Conservation (phyloP, 2,329 filamentous ascomycete species). For the Pseudogymnoascus sp. region DNA sequence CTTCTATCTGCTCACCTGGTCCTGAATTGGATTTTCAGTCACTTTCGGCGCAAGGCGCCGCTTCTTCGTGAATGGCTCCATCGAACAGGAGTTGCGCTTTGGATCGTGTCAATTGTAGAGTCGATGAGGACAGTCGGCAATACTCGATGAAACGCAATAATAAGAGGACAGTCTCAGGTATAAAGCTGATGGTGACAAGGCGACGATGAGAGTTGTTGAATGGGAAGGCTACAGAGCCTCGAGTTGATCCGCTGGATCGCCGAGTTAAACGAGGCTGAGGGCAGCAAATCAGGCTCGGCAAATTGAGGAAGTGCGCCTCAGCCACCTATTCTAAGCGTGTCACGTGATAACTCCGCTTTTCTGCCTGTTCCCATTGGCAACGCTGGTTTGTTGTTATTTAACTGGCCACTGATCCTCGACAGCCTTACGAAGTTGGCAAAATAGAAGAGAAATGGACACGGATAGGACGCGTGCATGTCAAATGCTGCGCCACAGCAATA, state of each 20-base stretch:
- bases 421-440: neutral
- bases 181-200: neutral
- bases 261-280: constrained; percentile 8
- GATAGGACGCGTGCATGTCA: neutral
- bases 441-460: neutral
- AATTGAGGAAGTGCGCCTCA: constrained; percentile 4
- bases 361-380: neutral
- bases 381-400: neutral
- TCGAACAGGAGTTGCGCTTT: constrained; percentile 10
- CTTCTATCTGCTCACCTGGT: constrained; percentile 22
- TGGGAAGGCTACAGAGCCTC: constrained; percentile 8
- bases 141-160: neutral
- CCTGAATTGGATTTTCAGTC: constrained; percentile 25
- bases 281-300: constrained; percentile 4
- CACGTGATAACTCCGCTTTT: neutral
- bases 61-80: constrained; percentile 30
- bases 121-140: neutral
- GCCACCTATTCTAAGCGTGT: neutral
- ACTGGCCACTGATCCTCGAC: neutral
- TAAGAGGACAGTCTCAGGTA: neutral
- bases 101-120: neutral
- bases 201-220: constrained; percentile 5
- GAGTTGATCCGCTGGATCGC: neutral
- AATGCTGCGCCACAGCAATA: neutral
- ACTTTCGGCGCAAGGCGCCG: constrained; percentile 29